Conservation (phyloP, 1,284 basidiomycete species). For the Ustilago xerochloae region DNA sequence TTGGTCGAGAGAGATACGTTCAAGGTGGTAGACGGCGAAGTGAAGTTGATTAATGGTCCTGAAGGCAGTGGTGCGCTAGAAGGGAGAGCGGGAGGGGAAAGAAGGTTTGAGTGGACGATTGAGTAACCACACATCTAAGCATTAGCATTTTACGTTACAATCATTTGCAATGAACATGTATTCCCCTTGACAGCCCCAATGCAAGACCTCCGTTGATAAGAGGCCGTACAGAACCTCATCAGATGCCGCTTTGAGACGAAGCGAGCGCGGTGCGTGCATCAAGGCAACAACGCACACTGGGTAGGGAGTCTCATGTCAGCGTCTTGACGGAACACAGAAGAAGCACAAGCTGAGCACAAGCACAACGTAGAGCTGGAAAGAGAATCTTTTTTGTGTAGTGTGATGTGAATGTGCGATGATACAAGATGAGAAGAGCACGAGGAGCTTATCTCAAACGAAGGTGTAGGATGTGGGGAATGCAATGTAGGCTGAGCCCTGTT, state of each 20-base stretch:
- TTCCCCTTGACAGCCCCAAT: too few species aligned
- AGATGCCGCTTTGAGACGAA: too few species aligned
- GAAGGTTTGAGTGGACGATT: constrained; percentile 17
- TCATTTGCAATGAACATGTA: too few species aligned
- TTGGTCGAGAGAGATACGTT: constrained; percentile 50
- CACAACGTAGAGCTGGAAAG: not conserved
- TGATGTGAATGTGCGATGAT: constrained; percentile 31
- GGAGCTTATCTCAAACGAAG: not conserved
- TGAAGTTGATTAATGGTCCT: constrained; percentile 21
- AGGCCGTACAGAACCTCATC: too few species aligned
- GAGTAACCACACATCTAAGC: not conserved
- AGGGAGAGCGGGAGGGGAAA: constrained; percentile 13
- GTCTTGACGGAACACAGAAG: too few species aligned
- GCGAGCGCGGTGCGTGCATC: too few species aligned
- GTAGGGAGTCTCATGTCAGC: too few species aligned
- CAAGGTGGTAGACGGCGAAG: not conserved
- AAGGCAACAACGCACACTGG: too few species aligned
- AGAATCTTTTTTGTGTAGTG: constrained; percentile 17
- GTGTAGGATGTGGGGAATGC: not conserved
- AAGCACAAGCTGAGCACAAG: too few species aligned
- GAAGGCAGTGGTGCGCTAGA: not conserved
- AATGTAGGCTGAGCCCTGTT: constrained; percentile 3
- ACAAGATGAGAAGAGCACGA: constrained; percentile 21
- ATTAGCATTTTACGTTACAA: not conserved
- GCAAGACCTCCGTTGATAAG: too few species aligned